phyloP scores from a whole-genome alignment of 176 grass and related monocot species.

The Eleusine coracana region DNA sequence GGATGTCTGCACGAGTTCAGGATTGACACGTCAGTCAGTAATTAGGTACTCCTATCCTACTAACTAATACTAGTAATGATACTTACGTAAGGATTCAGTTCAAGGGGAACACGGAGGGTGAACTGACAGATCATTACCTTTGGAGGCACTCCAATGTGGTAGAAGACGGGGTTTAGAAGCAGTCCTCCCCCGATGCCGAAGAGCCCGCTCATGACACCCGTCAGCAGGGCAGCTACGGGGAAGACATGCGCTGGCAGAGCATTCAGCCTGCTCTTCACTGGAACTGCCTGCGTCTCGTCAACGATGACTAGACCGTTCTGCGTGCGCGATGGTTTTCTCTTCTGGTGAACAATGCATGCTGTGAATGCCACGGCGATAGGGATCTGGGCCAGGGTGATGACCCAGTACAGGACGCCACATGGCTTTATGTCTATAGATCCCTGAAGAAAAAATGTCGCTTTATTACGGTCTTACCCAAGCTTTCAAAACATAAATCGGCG shows the following conservation, averaged over 20 bases:
- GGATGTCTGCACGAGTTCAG: background rate
- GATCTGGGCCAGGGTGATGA: background rate
- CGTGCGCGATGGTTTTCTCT: background rate
- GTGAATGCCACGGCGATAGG: background rate
- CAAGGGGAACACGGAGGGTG: background rate
- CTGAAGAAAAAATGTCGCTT: background rate
- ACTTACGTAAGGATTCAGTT: background rate
- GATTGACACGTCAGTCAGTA: background rate
- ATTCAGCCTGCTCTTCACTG: background rate
- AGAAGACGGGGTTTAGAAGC: constrained; percentile 65
- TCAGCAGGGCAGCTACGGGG: constrained; percentile 53
- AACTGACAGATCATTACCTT: constrained; percentile 40
- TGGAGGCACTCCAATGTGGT: constrained; percentile 67
- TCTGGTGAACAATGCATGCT: background rate
- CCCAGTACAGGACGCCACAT: background rate
- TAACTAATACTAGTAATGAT: background rate
- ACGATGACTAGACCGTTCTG: background rate
- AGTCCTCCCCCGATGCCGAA: constrained; percentile 77
- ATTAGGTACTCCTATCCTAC: background rate
- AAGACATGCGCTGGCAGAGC: constrained; percentile 35
- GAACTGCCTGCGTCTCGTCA: background rate
- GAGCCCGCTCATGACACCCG: constrained; percentile 62
- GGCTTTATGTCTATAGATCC: background rate
- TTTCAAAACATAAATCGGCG: background rate
- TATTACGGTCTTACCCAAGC: background rate